Evolutionary conservation across 2,329 filamentous ascomycete genomes (phyloP), one percentile per base, ranked within the genome.

Genomic region (Dendryphion nanum): DNA sequence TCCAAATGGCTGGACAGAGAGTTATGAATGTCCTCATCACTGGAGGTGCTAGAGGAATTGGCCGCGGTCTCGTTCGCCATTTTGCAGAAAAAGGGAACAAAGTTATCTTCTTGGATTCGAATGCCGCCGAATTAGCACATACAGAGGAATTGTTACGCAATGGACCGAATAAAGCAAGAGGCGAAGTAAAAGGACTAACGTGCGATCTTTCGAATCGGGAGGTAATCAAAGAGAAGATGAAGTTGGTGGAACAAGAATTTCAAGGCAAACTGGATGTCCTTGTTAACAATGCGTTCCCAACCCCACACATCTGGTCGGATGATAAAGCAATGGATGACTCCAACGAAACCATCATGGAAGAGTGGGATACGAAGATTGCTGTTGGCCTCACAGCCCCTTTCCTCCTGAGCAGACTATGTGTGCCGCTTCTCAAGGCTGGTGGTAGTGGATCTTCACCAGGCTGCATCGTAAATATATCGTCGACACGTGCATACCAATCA

Each of bases 401-500:
- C 33, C 46, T 63, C 0, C 51, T 64, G 5, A 55, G 52, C 20
- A 47, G 60, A 15, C 48, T 63, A 1, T 64, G 61, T 38, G 41
- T 63, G 13, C 57, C 58, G 1, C 41, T 64, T 8, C 51, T 66
- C 12, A 39, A 47, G 16, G 41, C 40, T 10, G 51, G 50, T 2
- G 37, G 35, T 14, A 53, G 43, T 12, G 50, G 50, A 2, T 19
- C 43, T 13, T 57, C 51, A 1, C 59, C 57, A 1, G 61, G 61
- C 13, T 62, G 53, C 3, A 60, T 66, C 16, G 64, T 77, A 38
- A 69, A 76, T 48, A 67, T 78, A 21, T 73, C 72, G 1, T 75
- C 71, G 2, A 77, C 74, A 5, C 65, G 74, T 18, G 74, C 73
- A 1, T 55, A 68, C 31, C 73, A 75, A 61, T 64, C 68, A 26